These are phyloP conservation scores for Pouteria campechiana DNA, from an alignment of 179 eudicot species.

Conservation along the genomic window DNA sequence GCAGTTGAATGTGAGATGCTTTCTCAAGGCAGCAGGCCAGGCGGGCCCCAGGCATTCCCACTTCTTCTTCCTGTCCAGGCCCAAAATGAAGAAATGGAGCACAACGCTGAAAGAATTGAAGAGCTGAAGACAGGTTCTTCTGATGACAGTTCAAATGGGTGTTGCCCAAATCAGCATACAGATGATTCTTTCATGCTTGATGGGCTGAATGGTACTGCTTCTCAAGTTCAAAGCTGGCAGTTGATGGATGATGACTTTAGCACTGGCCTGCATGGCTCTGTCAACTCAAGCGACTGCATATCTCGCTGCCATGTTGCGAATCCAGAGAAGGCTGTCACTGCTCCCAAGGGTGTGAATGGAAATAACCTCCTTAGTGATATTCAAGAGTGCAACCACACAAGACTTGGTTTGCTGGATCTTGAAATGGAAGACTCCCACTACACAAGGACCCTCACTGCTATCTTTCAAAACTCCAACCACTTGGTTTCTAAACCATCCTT, in stretches of 20 bases:
- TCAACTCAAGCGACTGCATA: constrained; percentile 43
- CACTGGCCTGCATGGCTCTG: constrained; percentile 23
- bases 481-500: constrained; percentile 23
- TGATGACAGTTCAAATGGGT: constrained; percentile 22
- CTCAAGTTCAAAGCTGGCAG: constrained; percentile 29
- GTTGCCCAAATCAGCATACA: constrained; percentile 19
- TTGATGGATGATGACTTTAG: constrained; percentile 38
- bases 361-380: constrained; percentile 9
- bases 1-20: constrained; percentile 17
- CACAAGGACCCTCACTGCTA: constrained; percentile 31
- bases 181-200: constrained; percentile 21
- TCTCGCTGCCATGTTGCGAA: constrained; percentile 31
- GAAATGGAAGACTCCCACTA: constrained; percentile 37
- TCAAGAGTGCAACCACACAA: constrained; percentile 19
- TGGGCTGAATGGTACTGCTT: constrained; percentile 16
- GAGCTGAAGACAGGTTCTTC: constrained; percentile 23
- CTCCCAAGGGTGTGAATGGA: constrained; percentile 3
- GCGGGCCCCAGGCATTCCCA: too few relatives aligned
- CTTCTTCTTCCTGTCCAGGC: too few relatives aligned
- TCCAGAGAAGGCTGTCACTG: constrained; percentile 8
- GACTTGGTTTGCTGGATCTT: constrained; percentile 9
- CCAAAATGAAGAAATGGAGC: constrained; percentile 6
- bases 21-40: too few relatives aligned
- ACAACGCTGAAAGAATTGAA: too few relatives aligned
- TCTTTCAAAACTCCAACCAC: constrained; percentile 34